A percentile compares a stretch with the other conserved stretches of the same genome.
Evolutionary conservation across 495 filamentous ascomycete genomes (phyloP).

Genomic region (Neurospora terricola): DNA sequence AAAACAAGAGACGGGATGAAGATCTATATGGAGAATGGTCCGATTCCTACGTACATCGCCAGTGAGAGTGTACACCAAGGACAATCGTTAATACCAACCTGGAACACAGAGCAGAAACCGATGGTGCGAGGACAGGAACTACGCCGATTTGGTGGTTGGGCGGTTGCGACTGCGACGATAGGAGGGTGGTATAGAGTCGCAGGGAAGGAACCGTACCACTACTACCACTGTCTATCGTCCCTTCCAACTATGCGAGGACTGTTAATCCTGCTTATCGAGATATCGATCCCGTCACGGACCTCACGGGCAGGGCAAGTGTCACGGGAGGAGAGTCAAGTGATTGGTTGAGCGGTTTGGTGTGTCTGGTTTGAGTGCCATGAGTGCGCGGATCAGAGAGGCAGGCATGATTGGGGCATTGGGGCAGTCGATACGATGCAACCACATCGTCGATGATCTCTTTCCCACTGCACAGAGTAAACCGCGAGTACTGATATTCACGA

Average conservation of each 20-base stretch:
- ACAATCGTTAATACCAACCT: background rate
- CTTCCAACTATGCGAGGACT: background rate
- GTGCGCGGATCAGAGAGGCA: background rate
- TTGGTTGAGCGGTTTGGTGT: background rate
- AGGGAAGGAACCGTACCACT: background rate
- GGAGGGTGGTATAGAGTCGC: background rate
- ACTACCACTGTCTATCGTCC: background rate
- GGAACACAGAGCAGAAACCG: background rate
- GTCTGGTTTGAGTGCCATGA: background rate
- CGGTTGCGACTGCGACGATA: background rate
- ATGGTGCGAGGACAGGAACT: background rate
- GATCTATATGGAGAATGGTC: background rate
- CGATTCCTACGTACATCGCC: background rate
- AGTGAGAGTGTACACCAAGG: background rate
- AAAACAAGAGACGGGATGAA: background rate
- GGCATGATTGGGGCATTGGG: too few relatives aligned
- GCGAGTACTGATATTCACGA: background rate
- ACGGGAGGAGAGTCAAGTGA: background rate
- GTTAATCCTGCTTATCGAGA: background rate
- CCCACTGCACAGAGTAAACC: background rate
- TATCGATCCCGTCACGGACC: background rate
- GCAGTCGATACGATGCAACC: background rate
- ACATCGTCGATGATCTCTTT: background rate
- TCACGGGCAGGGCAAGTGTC: background rate
- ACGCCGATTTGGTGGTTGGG: slow-evolving; percentile 8